phyloP scores from a whole-genome alignment of 176 grass and related monocot species.

The Rhynchospora breviuscula region DNA sequence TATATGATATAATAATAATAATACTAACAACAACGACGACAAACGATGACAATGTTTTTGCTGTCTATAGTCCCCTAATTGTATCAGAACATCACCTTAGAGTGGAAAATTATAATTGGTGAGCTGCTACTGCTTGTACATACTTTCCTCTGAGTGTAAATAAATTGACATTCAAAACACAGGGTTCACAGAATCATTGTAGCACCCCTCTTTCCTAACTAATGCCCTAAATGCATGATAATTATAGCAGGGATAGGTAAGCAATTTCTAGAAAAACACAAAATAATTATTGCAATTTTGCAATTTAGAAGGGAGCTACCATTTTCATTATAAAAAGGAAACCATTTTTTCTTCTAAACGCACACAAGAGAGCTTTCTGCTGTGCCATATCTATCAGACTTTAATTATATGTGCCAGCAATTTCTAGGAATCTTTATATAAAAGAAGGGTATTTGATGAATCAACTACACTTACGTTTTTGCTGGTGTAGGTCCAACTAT shows the following conservation, averaged over 20 bases:
- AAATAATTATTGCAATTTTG: not conserved
- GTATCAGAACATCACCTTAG: too few relatives aligned
- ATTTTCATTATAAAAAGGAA: not conserved
- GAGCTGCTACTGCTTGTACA: too few relatives aligned
- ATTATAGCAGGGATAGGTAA: not conserved
- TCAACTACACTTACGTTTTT: not conserved
- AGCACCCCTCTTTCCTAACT: not conserved
- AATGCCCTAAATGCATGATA: not conserved
- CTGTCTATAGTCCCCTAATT: too few relatives aligned
- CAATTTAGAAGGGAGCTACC: not conserved
- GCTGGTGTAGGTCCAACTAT: not conserved
- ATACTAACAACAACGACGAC: too few relatives aligned
- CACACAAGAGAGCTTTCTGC: not conserved
- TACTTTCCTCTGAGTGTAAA: too few relatives aligned
- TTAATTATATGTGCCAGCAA: not conserved
- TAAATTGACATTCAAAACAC: too few relatives aligned
- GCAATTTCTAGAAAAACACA: not conserved
- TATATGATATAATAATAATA: too few relatives aligned
- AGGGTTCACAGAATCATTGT: too few relatives aligned
- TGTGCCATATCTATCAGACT: not conserved
- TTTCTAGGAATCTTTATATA: not conserved
- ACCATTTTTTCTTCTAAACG: not conserved
- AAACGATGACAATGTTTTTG: too few relatives aligned
- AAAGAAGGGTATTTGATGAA: not conserved
- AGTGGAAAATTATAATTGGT: too few relatives aligned